A percentile compares a stretch with the other conserved stretches of the same genome.
Evolutionary conservation across 1,284 basidiomycete species (phyloP).

Genomic region (Cystobasidium sp.): DNA sequence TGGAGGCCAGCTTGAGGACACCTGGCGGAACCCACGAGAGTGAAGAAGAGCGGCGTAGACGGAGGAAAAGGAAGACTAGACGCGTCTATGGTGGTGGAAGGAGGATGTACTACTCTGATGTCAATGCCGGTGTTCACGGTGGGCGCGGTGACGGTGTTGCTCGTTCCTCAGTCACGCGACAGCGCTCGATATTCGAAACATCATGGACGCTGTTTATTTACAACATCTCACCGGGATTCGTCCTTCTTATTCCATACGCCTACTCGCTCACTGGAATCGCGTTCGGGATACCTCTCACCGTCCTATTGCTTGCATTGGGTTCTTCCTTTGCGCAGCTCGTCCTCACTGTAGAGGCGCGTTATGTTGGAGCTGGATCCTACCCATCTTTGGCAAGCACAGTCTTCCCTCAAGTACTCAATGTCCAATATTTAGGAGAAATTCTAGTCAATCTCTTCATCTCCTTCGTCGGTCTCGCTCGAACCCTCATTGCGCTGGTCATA

Average conservation of each 20-base stretch:
- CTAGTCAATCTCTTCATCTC: constrained; percentile 46
- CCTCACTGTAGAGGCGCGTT: constrained; percentile 51
- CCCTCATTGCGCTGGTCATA: constrained; percentile 34
- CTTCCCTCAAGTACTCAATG: constrained; percentile 50
- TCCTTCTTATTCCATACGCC: constrained; percentile 52
- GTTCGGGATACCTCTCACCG: constrained; percentile 51
- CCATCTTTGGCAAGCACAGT: constrained; percentile 51
- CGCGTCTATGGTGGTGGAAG: constrained; percentile 42
- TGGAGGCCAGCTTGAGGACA: constrained; percentile 32
- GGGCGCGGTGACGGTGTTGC: not conserved
- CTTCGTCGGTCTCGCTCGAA: constrained; percentile 32
- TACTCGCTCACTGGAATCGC: constrained; percentile 49
- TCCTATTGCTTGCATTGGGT: constrained; percentile 47
- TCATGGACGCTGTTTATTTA: constrained; percentile 26
- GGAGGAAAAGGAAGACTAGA: constrained; percentile 10
- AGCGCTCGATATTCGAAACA: constrained; percentile 18
- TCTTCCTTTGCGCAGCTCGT: constrained; percentile 52
- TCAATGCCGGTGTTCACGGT: constrained; percentile 3
- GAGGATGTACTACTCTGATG: constrained; percentile 14
- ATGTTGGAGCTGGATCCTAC: constrained; percentile 53
- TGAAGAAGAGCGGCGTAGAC: not conserved
- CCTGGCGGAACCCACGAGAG: not conserved
- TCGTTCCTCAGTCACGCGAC: constrained; percentile 1
- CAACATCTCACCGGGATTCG: constrained; percentile 35
- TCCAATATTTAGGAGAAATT: constrained; percentile 47